Evolutionary conservation across 2,329 filamentous ascomycete species (phyloP), one percentile per base, ranked within the genome.

Genomic region (Colletotrichum tropicicola): DNA sequence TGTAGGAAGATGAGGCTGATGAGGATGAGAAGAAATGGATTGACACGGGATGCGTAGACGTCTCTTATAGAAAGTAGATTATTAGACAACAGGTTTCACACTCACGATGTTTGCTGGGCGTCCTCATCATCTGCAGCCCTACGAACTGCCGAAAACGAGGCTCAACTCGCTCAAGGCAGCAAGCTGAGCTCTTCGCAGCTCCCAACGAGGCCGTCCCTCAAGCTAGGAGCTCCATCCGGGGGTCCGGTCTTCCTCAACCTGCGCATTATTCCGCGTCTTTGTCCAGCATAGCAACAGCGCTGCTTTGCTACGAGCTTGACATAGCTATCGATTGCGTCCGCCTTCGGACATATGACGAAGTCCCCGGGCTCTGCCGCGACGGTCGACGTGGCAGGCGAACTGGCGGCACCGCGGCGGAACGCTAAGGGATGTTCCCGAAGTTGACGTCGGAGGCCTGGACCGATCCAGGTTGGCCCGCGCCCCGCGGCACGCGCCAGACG

Each of bases 1-100:
- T 39, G n/a, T 23, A 21, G 21, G 41, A 23, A 27, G 43, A 48
- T 57, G 54, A 25, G 41, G 28, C 13, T 55, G 49, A 54, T 65
- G 62, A 56, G 17, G 37, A 25, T 8, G 17, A n/a, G 12, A 21
- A 35, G 15, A 4, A n/a, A 23, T 21, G 1, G 3, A 30, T 28
- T 13, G 25, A 61, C 28, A 28, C 17, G 25, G 37, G 49, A 51
- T 49, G 23, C 37, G 17, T 55, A 17, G 44, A 41, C 10, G 44
- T 7, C 15, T 61, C 58, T 65, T 65, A 65, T 65, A 65, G 62
- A 28, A 43, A 25, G n/a, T n/a, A 5, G n/a, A 21, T 21, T 5
- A 17, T 5, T 17, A 43, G 15, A 13, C n/a, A n/a, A 41, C 17
- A 27, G 23, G 6, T 9, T 12, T 25, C 4, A 4, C 23, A 10